Evolutionary conservation across 306 rosid species (phyloP), one percentile per base, ranked within the genome.

Genomic region (Neltuma alba): DNA sequence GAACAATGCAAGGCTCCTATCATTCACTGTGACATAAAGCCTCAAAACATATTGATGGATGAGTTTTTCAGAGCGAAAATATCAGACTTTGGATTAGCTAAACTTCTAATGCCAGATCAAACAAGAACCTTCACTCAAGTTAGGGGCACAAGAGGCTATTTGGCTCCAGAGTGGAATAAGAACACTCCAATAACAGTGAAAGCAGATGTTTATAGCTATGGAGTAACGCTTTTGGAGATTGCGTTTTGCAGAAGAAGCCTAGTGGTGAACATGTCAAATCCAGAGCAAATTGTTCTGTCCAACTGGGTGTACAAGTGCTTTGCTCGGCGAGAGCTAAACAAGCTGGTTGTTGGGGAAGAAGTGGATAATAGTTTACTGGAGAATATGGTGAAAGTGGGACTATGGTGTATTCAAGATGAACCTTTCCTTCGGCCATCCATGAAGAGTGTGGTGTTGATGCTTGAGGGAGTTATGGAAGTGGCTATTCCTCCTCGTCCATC

Each of bases 11-110:
- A 65, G 31, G 77, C 84, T 0, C 84, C 84, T 7, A 69, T 79
- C 37, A 86, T 85, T 79, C 89, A 85, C 27, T 85, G 86, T 37
- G 82, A 85, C 76, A 55, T 85, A 13, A 45, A 15, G 70, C 89
- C 89, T 65, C 80, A 82, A 27, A 86, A 86, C 28, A 86, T 86
- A 48, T 31, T 86, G 33, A 76, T 86, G 89, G 86, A 86, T 79
- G 89, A 86, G 54, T 86, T 79, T 12, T 66, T 66, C 68, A 79
- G 71, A 1, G 86, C 89, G 12, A 79, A 82, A 74, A 67, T 86
- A 86, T 79, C 86, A 2, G 86, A 82, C 31, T 86, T 86, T 15
- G 84, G 89, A 9, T 64, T 86, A 4, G 82, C 84, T 27, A 86
- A 82, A 76, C 84, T 86, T 64, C 57, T 86, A 12, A 86, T 79